phyloP scores from a whole-genome alignment of 768 basidiomycete species.

The Naganishia vishniacii region DNA sequence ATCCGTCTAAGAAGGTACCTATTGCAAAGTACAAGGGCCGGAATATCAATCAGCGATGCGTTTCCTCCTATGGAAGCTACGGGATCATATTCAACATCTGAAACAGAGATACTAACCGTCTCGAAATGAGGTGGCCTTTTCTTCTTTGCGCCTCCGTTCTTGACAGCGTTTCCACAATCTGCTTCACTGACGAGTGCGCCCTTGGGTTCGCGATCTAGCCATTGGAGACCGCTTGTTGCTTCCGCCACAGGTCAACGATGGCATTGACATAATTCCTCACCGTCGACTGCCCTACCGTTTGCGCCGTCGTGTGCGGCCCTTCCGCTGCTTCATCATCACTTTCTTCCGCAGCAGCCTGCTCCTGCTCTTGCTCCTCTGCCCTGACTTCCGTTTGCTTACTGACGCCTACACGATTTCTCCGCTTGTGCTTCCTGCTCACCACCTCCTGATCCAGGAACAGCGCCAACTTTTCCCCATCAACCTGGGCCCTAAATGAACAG shows the following conservation, averaged over 20 bases:
- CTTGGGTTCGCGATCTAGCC: neutral
- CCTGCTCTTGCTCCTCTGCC: neutral
- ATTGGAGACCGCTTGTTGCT: neutral
- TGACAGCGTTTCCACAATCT: neutral
- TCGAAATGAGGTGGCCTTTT: neutral
- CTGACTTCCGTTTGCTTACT: neutral
- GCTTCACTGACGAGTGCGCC: neutral
- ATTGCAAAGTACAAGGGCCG: too few species aligned
- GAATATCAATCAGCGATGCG: too few species aligned
- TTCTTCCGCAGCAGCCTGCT: neutral
- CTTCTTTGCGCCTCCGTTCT: neutral
- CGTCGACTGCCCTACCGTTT: neutral
- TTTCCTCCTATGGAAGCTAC: too few species aligned
- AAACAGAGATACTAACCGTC: neutral
- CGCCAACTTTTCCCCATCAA: neutral
- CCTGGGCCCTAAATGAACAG: neutral
- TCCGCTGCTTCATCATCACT: neutral
- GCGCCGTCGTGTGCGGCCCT: neutral
- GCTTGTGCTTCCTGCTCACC: neutral
- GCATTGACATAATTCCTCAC: neutral
- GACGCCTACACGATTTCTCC: neutral
- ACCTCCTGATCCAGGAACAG: neutral
- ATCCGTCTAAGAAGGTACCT: neutral
- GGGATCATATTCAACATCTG: too few species aligned
- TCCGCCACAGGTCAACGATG: neutral